These are phyloP conservation scores for Triticum monococcum DNA, from an alignment of 176 grass and related monocot species.

Conservation along the genomic window DNA sequence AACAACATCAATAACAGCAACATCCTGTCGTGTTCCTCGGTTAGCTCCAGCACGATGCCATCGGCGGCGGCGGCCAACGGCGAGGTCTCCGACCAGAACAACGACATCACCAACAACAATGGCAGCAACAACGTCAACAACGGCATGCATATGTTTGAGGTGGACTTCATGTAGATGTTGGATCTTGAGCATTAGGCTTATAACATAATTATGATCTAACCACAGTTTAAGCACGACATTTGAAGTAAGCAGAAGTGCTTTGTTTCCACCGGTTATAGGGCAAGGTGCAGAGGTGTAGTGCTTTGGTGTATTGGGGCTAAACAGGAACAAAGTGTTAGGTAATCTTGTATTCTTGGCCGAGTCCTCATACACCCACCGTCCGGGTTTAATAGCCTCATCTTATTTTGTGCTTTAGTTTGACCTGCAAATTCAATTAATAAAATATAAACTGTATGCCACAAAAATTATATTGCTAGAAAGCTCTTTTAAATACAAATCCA, in stretches of 20 bases:
- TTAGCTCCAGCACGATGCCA: constrained; percentile 36
- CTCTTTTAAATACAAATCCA: too few species aligned
- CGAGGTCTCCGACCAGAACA: constrained; percentile 42
- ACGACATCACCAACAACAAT: background rate
- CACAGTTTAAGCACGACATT: background rate
- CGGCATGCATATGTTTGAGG: constrained; percentile 52
- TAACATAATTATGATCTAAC: background rate
- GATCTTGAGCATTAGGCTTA: background rate
- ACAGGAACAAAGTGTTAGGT: background rate
- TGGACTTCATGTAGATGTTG: constrained; percentile 42
- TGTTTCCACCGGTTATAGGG: background rate
- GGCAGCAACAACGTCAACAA: background rate
- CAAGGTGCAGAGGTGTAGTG: too few species aligned
- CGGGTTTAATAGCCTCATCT: too few species aligned
- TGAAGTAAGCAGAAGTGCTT: background rate
- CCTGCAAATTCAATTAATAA: too few species aligned
- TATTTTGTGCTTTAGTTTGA: too few species aligned
- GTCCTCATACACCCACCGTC: too few species aligned
- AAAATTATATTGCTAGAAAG: too few species aligned
- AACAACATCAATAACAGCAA: constrained; percentile 7
- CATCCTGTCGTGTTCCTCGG: constrained; percentile 48
- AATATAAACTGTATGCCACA: too few species aligned
- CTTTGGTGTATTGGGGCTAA: background rate
- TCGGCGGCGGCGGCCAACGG: constrained; percentile 23
- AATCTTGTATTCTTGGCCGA: too few species aligned